Evolutionary conservation across 1,284 basidiomycete species (phyloP).

Genomic region (Ceratobasidium sp.): DNA sequence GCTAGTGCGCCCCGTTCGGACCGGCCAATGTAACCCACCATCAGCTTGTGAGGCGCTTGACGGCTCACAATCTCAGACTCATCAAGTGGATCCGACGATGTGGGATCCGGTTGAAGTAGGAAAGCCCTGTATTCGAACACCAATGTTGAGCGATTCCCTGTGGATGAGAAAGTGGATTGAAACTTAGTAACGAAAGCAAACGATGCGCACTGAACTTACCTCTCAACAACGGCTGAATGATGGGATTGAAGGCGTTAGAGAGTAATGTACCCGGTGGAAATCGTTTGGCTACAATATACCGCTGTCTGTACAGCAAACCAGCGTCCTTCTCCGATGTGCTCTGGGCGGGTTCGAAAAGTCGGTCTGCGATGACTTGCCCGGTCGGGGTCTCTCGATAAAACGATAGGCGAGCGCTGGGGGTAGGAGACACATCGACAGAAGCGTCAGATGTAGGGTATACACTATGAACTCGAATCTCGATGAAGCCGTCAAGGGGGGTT

Average conservation of each 20-base stretch:
- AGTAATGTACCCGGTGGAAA: slow-evolving; percentile 23
- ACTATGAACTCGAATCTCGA: slow-evolving; percentile 38
- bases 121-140: slow-evolving; percentile 37
- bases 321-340: neutral
- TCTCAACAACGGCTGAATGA: slow-evolving; percentile 18
- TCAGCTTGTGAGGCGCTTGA: slow-evolving; percentile 36
- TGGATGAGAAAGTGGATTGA: neutral
- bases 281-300: slow-evolving; percentile 28
- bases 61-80: slow-evolving; percentile 35
- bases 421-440: slow-evolving; percentile 18
- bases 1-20: slow-evolving; percentile 25
- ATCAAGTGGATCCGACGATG: slow-evolving; percentile 12
- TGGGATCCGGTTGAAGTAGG: neutral
- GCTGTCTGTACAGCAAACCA: slow-evolving; percentile 11
- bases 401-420: slow-evolving; percentile 31
- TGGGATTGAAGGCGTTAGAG: slow-evolving; percentile 12
- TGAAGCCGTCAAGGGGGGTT: slow-evolving; percentile 29
- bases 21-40: slow-evolving; percentile 36
- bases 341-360: slow-evolving; percentile 31
- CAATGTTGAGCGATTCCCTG: slow-evolving; percentile 25
- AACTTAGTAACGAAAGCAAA: neutral
- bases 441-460: neutral
- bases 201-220: neutral
- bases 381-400: slow-evolving; percentile 23
- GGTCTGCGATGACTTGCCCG: slow-evolving; percentile 25